Evolutionary conservation across 257 asterid genomes (phyloP).

Genomic region (Pogostemon cablin): DNA sequence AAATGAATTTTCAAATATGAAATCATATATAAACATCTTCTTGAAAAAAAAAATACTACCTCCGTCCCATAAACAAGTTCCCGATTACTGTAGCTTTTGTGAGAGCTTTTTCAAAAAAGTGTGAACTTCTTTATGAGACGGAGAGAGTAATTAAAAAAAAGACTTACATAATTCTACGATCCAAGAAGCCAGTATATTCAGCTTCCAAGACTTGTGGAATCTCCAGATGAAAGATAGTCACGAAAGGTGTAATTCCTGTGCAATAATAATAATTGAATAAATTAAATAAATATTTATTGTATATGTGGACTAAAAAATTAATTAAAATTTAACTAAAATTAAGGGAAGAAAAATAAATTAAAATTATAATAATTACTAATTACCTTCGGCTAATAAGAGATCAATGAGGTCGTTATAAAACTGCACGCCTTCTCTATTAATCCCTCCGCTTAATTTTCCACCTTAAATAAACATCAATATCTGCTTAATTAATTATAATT

Average conservation of each 20-base stretch:
- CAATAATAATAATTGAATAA: neutral
- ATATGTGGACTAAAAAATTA: neutral
- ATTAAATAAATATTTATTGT: neutral
- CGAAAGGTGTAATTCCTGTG: neutral
- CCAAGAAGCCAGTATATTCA: neutral
- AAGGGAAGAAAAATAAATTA: neutral
- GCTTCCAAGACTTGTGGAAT: neutral
- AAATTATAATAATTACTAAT: neutral
- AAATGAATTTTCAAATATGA: no score
- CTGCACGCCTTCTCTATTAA: neutral
- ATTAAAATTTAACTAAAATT: neutral
- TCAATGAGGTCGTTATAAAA: slow-evolving; percentile 4
- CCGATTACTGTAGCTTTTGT: no score
- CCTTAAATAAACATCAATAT: neutral
- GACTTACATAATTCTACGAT: neutral
- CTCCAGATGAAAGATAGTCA: neutral
- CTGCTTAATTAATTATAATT: neutral
- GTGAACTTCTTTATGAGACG: neutral
- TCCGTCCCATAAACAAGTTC: no score
- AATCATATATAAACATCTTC: no score
- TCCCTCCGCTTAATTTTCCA: neutral
- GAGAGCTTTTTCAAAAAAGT: no score
- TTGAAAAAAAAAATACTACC: no score
- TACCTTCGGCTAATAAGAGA: neutral
- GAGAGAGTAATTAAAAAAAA: neutral